Evolutionary conservation across 192 early-diverging fungal genomes (phyloP).

Genomic region (Globomyces pollinis-pini): DNA sequence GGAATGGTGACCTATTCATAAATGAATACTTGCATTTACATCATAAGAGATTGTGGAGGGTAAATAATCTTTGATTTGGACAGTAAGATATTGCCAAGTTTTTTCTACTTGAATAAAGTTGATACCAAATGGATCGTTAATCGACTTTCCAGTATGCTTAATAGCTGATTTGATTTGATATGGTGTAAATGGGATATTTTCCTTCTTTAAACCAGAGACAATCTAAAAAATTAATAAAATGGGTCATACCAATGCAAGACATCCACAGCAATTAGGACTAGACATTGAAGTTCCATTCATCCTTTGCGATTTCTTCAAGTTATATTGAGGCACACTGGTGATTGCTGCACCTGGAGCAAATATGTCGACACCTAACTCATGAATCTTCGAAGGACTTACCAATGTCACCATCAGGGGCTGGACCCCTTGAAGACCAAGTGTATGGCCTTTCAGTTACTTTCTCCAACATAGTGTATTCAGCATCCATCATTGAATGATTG

Average conservation of each 20-base stretch:
- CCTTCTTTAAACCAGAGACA: constrained; percentile 77
- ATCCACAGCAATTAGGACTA: constrained; percentile 85
- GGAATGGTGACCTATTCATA: constrained; percentile 10
- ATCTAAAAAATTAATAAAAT: constrained; percentile 32
- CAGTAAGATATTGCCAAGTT: constrained; percentile 69
- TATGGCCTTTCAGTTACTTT: constrained; percentile 67
- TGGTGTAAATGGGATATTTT: constrained; percentile 60
- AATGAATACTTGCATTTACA: constrained; percentile 16
- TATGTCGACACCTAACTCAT: constrained; percentile 61
- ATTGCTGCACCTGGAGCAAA: constrained; percentile 79
- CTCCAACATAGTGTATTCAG: constrained; percentile 79
- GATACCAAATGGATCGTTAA: constrained; percentile 69
- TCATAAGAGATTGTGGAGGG: constrained; percentile 59
- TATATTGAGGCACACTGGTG: constrained; percentile 81
- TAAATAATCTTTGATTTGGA: constrained; percentile 1
- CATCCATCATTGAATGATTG: constrained; percentile 72
- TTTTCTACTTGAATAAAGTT: constrained; percentile 83
- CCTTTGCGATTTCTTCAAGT: constrained; percentile 54
- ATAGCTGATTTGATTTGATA: constrained; percentile 79
- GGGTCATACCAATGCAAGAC: constrained; percentile 65
- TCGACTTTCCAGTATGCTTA: constrained; percentile 61
- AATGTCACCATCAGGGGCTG: constrained; percentile 72
- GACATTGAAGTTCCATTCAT: constrained; percentile 94
- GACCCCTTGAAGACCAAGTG: constrained; percentile 88
- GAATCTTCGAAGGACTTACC: no score